phyloP scores from a whole-genome alignment of 768 basidiomycete genomes.

The Nevesoporus exiguus region DNA sequence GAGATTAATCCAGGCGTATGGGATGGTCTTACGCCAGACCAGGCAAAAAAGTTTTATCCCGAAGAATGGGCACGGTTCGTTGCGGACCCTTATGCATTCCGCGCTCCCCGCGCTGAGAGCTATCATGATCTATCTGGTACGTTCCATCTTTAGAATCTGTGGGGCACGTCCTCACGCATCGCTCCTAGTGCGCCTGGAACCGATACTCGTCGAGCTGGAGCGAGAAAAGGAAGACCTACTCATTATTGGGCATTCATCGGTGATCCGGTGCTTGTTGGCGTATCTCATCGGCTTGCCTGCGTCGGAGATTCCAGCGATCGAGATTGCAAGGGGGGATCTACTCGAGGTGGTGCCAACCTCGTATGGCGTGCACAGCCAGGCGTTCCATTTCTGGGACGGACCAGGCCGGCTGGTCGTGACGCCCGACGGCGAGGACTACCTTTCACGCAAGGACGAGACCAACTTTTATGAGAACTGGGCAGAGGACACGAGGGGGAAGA shows the following conservation, averaged over 20 bases:
- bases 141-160: slow-evolving; percentile 15
- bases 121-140: slow-evolving; percentile 91
- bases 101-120: slow-evolving; percentile 92
- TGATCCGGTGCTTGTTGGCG: slow-evolving; percentile 92
- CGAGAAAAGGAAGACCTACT: slow-evolving; percentile 91
- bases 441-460: slow-evolving; percentile 51
- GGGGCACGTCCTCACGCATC: not conserved
- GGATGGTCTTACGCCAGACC: slow-evolving; percentile 91
- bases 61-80: slow-evolving; percentile 93
- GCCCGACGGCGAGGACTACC: slow-evolving; percentile 32
- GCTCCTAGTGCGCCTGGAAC: slow-evolving; percentile 84
- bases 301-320: slow-evolving; percentile 95
- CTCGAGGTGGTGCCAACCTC: slow-evolving; percentile 88
- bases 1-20: slow-evolving; percentile 98
- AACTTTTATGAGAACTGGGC: slow-evolving; percentile 92
- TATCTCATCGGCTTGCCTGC: slow-evolving; percentile 93
- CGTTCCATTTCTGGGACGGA: slow-evolving; percentile 91
- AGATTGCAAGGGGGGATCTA: slow-evolving; percentile 95
- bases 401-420: slow-evolving; percentile 57
- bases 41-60: slow-evolving; percentile 86
- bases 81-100: slow-evolving; percentile 89
- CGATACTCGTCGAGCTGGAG: slow-evolving; percentile 89
- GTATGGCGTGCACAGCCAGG: slow-evolving; percentile 86
- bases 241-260: slow-evolving; percentile 96
- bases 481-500: slow-evolving; percentile 66